Base-by-base conservation (phyloP, 768 basidiomycete genomes). In the Auricularia cornea region DNA sequence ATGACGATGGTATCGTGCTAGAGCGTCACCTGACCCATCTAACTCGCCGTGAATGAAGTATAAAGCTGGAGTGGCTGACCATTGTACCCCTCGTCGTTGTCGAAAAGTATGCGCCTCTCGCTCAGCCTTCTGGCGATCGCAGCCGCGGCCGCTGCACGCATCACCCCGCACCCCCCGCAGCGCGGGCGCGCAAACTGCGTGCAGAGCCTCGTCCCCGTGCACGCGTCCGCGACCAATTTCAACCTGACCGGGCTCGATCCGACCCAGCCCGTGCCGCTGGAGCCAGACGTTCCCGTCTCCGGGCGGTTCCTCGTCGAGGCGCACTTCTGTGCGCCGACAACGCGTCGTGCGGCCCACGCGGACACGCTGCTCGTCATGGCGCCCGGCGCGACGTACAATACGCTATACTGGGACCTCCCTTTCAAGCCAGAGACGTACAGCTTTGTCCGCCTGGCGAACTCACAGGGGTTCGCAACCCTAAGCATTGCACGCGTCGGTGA, bases 401-500 rank as follows among this genome's bases (percentile, higher is more conserved):
- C 44, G 20, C 20, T 20, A 18, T 48, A 48, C 44, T 48, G 44
- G 44, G 44, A 48, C 44, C 6, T 23, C 6, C 20, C 20, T 23
- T 20, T 48, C 20, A 23, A 48, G 44, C 44, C 44, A 5, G 44
- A 48, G 44, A 48, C 44, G 6, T 67, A 67, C 44, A 65, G 62
- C 29, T 68, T 67, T 33, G 68, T 67, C 26, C 41, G 61, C 28
- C 62, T 64, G 1, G 66, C 66, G 1, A 63, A 64, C 11, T 64
- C 56, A 2, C 62, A 66, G 1, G 68, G 68, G 0, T 61, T 54
- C 31, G 59, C 66, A 20, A 68, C 66, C 10, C 65, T 68, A 64
- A 64, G 64, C 18, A 67, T 65, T 38, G 68, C 67, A 26, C 61
- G 66, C 31, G 62, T 68, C 38, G 68, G 68, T 10, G 66, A 66